Percentiles rank a stretch among this genome's conserved stretches.
Evolutionary conservation across 768 basidiomycete genomes (phyloP).

Genomic region (Tulasnella sp.): DNA sequence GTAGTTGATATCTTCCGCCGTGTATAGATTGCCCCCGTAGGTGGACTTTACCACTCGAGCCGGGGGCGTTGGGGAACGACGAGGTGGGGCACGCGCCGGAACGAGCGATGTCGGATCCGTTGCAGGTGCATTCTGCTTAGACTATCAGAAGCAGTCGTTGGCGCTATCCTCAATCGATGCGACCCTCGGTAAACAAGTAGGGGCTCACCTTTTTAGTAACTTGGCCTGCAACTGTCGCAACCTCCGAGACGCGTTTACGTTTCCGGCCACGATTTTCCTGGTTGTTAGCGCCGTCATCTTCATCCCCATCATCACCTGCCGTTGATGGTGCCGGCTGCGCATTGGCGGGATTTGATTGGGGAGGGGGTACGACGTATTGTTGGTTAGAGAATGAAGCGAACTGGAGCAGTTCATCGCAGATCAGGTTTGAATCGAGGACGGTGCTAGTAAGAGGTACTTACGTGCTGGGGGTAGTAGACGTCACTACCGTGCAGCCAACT

Average conservation of each 20-base stretch:
- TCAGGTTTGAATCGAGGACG: not conserved
- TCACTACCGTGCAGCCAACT: conserved; percentile 36
- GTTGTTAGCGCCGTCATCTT: not conserved
- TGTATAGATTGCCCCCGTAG: conserved; percentile 84
- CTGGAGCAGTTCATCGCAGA: conserved; percentile 38
- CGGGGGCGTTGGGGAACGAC: conserved; percentile 80
- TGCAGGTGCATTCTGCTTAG: not conserved
- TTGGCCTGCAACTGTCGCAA: not conserved
- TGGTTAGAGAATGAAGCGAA: conserved; percentile 43
- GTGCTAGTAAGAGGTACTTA: not conserved
- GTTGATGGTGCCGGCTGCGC: not conserved
- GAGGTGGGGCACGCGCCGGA: conserved; percentile 55
- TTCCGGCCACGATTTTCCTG: conserved; percentile 51
- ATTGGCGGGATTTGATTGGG: not conserved
- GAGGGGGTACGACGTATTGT: not conserved
- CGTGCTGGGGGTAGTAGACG: conserved; percentile 42
- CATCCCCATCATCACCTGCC: not conserved
- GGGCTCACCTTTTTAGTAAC: not conserved
- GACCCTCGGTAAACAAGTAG: not conserved
- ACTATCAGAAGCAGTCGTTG: not conserved
- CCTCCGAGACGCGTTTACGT: conserved; percentile 48
- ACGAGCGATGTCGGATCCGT: conserved; percentile 21
- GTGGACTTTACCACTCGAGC: conserved; percentile 82
- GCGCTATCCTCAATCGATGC: not conserved
- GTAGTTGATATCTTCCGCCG: conserved; percentile 75